Evolutionary conservation across 345 rosid genomes (phyloP).

Genomic region (Acer negundo): DNA sequence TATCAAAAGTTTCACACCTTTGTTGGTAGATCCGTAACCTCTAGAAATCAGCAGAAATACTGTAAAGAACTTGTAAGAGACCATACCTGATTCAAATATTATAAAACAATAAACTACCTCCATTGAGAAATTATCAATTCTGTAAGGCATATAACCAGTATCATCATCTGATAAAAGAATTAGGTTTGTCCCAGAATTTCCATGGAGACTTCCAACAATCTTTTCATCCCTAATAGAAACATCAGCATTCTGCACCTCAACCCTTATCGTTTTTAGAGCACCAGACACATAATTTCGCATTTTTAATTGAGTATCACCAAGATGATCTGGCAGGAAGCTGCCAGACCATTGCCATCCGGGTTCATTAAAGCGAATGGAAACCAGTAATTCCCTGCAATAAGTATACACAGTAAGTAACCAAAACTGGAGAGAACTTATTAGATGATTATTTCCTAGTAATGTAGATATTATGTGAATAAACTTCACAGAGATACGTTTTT

Average conservation of each 20-base stretch:
- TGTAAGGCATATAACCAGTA: slow-evolving; percentile 91
- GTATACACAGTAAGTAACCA: slow-evolving; percentile 8
- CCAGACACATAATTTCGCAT: slow-evolving; percentile 77
- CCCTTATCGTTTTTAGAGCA: slow-evolving; percentile 73
- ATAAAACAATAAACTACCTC: slow-evolving; percentile 61
- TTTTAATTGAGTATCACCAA: slow-evolving; percentile 94
- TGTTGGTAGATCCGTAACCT: slow-evolving; percentile 86
- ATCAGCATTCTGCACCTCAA: slow-evolving; percentile 92
- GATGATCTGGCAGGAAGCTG: slow-evolving; percentile 90
- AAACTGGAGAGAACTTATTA: slow-evolving; percentile 3
- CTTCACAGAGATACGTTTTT: neutral
- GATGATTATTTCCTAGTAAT: slow-evolving; percentile 2
- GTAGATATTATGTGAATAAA: neutral
- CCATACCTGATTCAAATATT: neutral
- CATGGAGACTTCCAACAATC: slow-evolving; percentile 68
- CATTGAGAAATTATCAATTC: slow-evolving; percentile 94
- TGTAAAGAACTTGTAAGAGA: neutral
- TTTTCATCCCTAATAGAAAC: slow-evolving; percentile 72
- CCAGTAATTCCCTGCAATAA: slow-evolving; percentile 73
- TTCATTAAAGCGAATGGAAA: slow-evolving; percentile 79
- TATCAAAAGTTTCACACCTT: slow-evolving; percentile 83
- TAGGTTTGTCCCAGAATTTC: slow-evolving; percentile 82
- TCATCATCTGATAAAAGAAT: slow-evolving; percentile 91
- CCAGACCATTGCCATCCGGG: slow-evolving; percentile 99
- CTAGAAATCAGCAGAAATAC: slow-evolving; percentile 34